phyloP scores from a whole-genome alignment of 176 grass and related monocot genomes.

The Phragmites australis region DNA sequence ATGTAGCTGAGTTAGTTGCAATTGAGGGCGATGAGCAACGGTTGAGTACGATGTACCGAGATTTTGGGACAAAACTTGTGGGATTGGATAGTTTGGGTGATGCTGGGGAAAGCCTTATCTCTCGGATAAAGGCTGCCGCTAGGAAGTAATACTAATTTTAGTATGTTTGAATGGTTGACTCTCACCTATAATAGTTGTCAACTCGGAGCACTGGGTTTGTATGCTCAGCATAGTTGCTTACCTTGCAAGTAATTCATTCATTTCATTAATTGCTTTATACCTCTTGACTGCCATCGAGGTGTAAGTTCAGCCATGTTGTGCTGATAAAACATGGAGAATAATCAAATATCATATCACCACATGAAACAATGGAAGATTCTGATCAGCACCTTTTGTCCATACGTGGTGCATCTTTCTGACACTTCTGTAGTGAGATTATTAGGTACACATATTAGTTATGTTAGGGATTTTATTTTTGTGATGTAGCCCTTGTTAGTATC shows the following conservation, averaged over 20 bases:
- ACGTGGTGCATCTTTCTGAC: conserved; percentile 21
- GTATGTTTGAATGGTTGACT: conserved; percentile 37
- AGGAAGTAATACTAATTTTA: conserved; percentile 39
- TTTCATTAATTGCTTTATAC: conserved; percentile 47
- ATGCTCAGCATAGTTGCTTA: conserved; percentile 44
- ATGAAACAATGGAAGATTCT: conserved; percentile 18
- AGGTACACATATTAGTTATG: neutral
- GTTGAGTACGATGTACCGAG: conserved; percentile 62
- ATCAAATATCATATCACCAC: neutral
- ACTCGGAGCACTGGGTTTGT: conserved; percentile 21
- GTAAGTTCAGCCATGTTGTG: conserved; percentile 30
- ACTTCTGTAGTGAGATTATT: conserved; percentile 2
- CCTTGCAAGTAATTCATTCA: conserved; percentile 38
- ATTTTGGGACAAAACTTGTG: conserved; percentile 76
- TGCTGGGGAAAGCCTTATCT: conserved; percentile 65
- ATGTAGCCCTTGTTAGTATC: conserved; percentile 17
- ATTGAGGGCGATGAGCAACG: conserved; percentile 66
- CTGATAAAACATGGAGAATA: conserved; percentile 26
- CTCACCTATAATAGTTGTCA: conserved; percentile 39
- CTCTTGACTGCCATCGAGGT: conserved; percentile 38
- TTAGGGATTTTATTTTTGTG: conserved; percentile 9
- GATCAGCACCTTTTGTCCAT: neutral
- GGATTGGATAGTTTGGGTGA: conserved; percentile 66
- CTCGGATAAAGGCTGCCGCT: conserved; percentile 61
- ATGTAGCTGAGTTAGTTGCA: conserved; percentile 61